Base-by-base conservation (phyloP, 164 flowering plant genomes). In the Tetracentron sinense region DNA sequence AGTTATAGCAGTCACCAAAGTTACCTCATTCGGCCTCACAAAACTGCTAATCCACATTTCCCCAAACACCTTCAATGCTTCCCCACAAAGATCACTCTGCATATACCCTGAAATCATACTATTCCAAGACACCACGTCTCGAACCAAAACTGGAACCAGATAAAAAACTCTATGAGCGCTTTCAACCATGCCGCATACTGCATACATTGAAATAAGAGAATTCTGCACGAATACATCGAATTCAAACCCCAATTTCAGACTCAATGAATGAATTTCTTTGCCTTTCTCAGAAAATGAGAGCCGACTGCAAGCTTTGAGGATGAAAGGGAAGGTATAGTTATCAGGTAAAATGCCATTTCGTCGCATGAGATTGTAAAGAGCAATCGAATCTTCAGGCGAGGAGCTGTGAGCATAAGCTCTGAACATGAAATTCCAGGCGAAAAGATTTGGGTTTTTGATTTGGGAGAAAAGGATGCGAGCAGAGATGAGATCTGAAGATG, bases 121-220 rank as follows among this genome's bases (percentile, higher is more conserved):
- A 25, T 77, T 73, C 75, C 77, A 77, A 22, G 80, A 53, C 38
- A 70, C 75, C 25, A 70, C 70, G 46, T 75, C 75, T 21, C 74
- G 22, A 38, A 65, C 64, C 38, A 26, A 56, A 61, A 33, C 49
- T 8, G 70, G 72, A 35, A 75, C 23, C 17, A 54, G 42, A 62
- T 75, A 66, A 46, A 72, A 72, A 11, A 75, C 71, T 49, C 25
- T 56, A 4, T 63, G 54, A 17, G 76, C 76, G 0, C 31, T 54
- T 23, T 52, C 70, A 8, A 68, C 38, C 50, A 35, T 21, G 7
- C 73, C 73, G 42, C 70, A 75, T 16, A 28, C 22, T 0, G 73
- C 64, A 27, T 71, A 71, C 70, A 62, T 62, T 8, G 60, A 68
- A 29, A 75, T 75, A 8, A 75, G 67, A 2, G 72, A 66, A 64